Evolutionary conservation across 1,284 basidiomycete species (phyloP).

Genomic region (Peniophora sp.): DNA sequence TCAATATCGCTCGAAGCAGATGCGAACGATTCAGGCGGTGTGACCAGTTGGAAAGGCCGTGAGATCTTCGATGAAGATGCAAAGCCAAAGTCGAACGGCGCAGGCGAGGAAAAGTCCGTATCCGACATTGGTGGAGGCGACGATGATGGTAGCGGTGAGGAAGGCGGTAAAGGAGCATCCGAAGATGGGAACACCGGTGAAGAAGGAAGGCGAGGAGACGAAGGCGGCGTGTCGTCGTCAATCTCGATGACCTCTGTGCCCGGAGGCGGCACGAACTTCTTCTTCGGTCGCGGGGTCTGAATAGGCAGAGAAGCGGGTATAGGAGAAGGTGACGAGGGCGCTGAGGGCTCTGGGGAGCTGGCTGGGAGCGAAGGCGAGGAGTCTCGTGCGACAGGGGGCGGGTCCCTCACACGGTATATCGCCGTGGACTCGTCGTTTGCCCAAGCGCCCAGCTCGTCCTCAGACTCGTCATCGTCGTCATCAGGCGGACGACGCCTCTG

Average conservation of each 20-base stretch:
- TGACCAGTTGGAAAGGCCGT: background rate
- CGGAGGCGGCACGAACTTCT: background rate
- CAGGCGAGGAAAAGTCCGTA: background rate
- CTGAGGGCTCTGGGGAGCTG: no score
- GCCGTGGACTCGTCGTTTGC: constrained; percentile 29
- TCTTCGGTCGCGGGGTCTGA: background rate
- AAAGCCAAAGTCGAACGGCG: background rate
- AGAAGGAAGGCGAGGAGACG: background rate
- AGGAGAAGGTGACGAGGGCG: no score
- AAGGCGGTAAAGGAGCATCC: background rate
- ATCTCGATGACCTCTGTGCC: background rate
- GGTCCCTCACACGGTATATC: constrained; percentile 12
- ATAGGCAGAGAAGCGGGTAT: no score
- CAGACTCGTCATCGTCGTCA: constrained; percentile 45
- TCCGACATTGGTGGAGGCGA: background rate
- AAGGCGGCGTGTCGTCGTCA: background rate
- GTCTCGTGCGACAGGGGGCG: constrained; percentile 28
- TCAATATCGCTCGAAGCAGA: background rate
- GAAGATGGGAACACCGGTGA: background rate
- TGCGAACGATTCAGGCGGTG: background rate
- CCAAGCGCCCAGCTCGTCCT: constrained; percentile 39
- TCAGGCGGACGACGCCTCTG: constrained; percentile 30
- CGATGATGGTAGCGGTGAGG: background rate
- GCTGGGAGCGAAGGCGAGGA: no score
- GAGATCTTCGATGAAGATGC: background rate